Evolutionary conservation across 164 flowering plant species (phyloP).

Genomic region (Litsea cubeba): DNA sequence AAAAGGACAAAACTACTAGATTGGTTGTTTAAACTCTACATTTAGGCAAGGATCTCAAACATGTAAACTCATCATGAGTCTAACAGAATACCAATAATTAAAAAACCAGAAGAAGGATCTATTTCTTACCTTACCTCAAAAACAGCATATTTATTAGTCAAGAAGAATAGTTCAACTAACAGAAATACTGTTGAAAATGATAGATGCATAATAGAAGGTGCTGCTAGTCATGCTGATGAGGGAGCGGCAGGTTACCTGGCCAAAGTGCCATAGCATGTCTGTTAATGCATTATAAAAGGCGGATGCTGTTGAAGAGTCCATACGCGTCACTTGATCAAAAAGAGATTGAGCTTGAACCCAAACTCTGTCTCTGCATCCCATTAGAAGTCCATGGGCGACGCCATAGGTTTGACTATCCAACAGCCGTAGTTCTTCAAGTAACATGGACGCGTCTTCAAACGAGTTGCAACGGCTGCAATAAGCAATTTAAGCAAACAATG

Average conservation of each 20-base stretch:
- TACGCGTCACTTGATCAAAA: conserved; percentile 82
- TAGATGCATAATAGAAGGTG: too few relatives aligned
- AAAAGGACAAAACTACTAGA: too few relatives aligned
- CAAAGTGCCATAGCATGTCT: conserved; percentile 98
- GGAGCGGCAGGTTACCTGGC: conserved; percentile 56
- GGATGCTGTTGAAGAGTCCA: conserved; percentile 93
- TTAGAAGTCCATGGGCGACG: conserved; percentile 93
- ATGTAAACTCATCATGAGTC: too few relatives aligned
- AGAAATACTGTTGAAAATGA: too few relatives aligned
- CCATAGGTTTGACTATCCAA: conserved; percentile 93
- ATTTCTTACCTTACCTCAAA: too few relatives aligned
- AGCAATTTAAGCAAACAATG: conserved; percentile 6
- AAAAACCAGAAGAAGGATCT: too few relatives aligned
- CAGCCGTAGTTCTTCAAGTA: conserved; percentile 83
- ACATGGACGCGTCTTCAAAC: conserved; percentile 86
- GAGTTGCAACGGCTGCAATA: conserved; percentile 87
- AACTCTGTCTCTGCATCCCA: conserved; percentile 58
- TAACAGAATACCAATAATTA: too few relatives aligned
- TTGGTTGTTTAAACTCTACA: too few relatives aligned
- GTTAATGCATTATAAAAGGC: conserved; percentile 98
- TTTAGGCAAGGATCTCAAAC: too few relatives aligned
- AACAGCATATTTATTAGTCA: too few relatives aligned
- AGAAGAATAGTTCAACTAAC: too few relatives aligned
- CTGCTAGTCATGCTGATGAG: background rate
- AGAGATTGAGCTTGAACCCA: conserved; percentile 83